Evolutionary conservation across 441 rosid genomes (phyloP).

Genomic region (Mallotus japonicus): DNA sequence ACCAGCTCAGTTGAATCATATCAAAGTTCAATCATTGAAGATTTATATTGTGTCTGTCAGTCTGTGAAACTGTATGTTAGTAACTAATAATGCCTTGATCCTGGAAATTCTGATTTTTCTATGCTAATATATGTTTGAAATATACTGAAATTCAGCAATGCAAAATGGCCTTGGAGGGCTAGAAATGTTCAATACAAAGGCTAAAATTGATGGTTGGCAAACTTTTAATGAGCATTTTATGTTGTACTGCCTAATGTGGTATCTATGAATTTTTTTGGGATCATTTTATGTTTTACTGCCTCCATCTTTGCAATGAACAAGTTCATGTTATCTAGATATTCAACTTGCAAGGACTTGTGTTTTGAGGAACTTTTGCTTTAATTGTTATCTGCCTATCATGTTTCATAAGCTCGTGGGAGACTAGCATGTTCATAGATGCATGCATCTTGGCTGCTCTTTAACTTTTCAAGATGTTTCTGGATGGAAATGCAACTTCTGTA

Average conservation of each 20-base stretch:
- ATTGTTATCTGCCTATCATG: conserved; percentile 1
- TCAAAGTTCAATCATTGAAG: neutral
- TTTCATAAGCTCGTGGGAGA: neutral
- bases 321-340: neutral
- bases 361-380: neutral
- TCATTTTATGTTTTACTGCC: neutral
- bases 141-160: neutral
- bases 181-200: neutral
- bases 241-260: neutral
- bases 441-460: neutral
- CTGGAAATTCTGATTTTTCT: neutral
- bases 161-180: neutral
- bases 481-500: no score
- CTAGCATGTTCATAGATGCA: neutral
- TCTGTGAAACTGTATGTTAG: neutral
- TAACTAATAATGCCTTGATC: neutral
- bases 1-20: neutral
- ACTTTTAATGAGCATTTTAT: neutral
- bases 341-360: neutral
- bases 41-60: neutral
- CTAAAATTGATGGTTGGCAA: neutral
- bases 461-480: no score
- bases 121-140: neutral
- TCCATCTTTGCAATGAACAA: neutral
- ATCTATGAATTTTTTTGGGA: conserved; percentile 4